Conservation (phyloP, 148 eudicot genomes). For the Camellia sinensis region DNA sequence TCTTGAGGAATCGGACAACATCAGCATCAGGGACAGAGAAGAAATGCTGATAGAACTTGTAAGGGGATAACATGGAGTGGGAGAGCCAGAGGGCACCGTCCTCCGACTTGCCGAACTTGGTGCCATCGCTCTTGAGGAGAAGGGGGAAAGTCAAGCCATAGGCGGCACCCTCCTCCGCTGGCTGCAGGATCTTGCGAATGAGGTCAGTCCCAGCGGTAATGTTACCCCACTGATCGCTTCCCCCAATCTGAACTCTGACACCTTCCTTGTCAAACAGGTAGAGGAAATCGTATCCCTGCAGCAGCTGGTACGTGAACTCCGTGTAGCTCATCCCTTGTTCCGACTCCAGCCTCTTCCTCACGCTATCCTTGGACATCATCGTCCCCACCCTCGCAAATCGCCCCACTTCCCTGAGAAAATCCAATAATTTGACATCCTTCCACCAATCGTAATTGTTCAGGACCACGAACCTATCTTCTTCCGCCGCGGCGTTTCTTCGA, state of each 20-base stretch:
- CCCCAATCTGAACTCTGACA: conserved; percentile 78
- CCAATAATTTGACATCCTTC: conserved; percentile 72
- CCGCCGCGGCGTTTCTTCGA: conserved; percentile 7
- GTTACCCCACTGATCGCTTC: conserved; percentile 97
- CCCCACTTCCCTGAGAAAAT: conserved; percentile 71
- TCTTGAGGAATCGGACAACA: conserved; percentile 70
- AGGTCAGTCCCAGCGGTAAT: conserved; percentile 92
- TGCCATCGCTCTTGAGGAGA: conserved; percentile 77
- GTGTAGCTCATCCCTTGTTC: conserved; percentile 87
- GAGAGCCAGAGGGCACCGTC: conserved; percentile 93
- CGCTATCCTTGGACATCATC: conserved; percentile 91
- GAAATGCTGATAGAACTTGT: conserved; percentile 87
- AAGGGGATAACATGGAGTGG: conserved; percentile 64
- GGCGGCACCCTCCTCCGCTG: conserved; percentile 31
- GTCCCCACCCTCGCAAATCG: conserved; percentile 70
- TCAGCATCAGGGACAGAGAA: conserved; percentile 68
- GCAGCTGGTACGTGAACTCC: conserved; percentile 77
- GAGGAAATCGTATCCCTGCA: conserved; percentile 86
- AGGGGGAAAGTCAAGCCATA: conserved; percentile 88
- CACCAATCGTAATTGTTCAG: conserved; percentile 94
- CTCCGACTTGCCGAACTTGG: conserved; percentile 85
- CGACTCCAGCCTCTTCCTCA: conserved; percentile 62
- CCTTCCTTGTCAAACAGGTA: conserved; percentile 53
- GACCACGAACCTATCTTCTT: conserved; percentile 30
- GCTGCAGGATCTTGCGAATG: conserved; percentile 52